Base-by-base conservation (phyloP, 768 basidiomycete species). In the Psilocybe subaeruginosa region DNA sequence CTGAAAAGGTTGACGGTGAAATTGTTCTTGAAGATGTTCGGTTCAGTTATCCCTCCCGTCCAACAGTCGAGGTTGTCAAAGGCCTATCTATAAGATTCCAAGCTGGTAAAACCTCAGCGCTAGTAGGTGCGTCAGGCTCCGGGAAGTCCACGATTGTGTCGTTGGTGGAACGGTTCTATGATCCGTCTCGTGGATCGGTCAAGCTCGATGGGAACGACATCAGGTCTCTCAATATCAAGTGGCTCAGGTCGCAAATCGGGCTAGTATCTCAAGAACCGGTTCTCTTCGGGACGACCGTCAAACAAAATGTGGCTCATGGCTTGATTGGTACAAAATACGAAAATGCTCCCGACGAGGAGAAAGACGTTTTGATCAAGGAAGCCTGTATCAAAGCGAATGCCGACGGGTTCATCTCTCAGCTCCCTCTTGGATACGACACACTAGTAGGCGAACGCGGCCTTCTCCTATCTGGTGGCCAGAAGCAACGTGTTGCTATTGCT, bases 381-480 rank as follows among this genome's bases (percentile, higher is more conserved):
- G 92, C 93, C 0, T 90, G 91, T 5, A 77, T 78, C 56, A 82
- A 82, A 3, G 91, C 93, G 0, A 83, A 89, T 69, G 85, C 89
- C 11, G 90, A 93, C 73, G 89, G 90, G 7, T 93, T 93, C 73
- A 83, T 95, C 69, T 75, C 80, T 73, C 75, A 78, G 12, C 78
- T 93, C 0, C 91, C 91, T 0, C 78, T 88, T 17, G 91, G 89
- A 1, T 93, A 95, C 76, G 84, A 91, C 56, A 94, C 93, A 0
- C 73, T 80, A 64, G 80, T 95, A 8, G 93, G 93, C 48, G 92
- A 94, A 73, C 95, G 96, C 71, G 96, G 93, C 0, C 77, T 84
- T n/a, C 81, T 95, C 48, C 85, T 98, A 59, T 95, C 93, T 0
- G 96, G 96, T 23, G 96, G 96, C 0, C 96, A 98, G 70, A 62